phyloP scores from a whole-genome alignment of 169 alveolate genomes.

The Prorocentrum cordatum region DNA sequence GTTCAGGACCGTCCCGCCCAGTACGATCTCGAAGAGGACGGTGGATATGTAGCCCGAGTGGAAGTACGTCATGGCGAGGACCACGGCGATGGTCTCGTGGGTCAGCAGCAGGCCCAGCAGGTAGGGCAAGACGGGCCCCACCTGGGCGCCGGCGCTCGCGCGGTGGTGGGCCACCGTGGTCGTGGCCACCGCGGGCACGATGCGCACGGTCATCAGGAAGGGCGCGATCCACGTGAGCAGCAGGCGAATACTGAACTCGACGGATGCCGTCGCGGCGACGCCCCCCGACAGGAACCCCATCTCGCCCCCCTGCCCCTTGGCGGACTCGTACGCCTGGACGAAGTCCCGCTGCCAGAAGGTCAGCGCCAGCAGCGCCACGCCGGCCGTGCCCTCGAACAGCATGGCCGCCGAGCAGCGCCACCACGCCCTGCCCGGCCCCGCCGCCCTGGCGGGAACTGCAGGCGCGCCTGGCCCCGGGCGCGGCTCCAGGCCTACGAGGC shows the following conservation, averaged over 20 bases:
- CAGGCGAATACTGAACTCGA: neutral
- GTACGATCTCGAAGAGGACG: no score
- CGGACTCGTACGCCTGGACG: neutral
- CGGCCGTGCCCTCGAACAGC: neutral
- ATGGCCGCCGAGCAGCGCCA: no score
- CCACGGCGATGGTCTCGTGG: neutral
- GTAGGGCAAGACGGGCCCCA: no score
- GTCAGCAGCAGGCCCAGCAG: neutral
- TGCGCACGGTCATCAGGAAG: neutral
- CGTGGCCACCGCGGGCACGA: no score
- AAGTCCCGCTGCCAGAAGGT: conserved; percentile 2
- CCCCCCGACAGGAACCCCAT: conserved; percentile 5
- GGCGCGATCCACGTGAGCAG: conserved; percentile 1
- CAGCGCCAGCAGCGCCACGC: neutral
- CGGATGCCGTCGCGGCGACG: neutral
- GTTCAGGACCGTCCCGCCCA: no score
- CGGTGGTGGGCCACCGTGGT: neutral
- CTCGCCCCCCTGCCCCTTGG: neutral
- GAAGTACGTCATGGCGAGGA: neutral
- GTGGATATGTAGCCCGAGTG: conserved; percentile 22
- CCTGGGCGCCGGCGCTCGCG: neutral
- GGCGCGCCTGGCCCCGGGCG: no score
- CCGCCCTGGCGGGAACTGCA: no score
- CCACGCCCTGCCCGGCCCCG: no score
- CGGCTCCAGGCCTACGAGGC: no score